Evolutionary conservation across 352 stramenopile species (phyloP), one percentile per base, ranked within the genome.

Genomic region (Phytophthora ramorum): DNA sequence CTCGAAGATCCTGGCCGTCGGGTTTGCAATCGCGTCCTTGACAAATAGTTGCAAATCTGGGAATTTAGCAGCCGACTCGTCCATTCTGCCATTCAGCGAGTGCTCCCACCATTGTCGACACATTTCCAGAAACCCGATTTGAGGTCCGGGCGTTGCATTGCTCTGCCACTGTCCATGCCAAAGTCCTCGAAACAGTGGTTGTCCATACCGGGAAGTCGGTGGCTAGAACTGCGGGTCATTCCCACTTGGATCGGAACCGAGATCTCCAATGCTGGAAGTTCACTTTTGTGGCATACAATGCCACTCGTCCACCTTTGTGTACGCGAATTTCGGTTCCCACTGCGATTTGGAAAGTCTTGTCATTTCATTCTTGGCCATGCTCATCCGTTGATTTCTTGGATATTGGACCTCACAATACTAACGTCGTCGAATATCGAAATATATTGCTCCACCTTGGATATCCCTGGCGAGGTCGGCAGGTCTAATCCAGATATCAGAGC

Each of bases 91-190:
- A 40, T 83, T 74, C 20, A 85, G 35, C 24, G 72, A 66, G 58
- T 73, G 63, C 22, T 81, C 64, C 77, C 77, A 85, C 75, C 77
- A 85, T 43, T 81, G 64, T 6, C 58, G 56, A 56, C 77, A 85
- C 55, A 83, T 63, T 28, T 83, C 77, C n/a, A 85, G 50, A 43
- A 85, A 85, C 6, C 77, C 77, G 19, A 85, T 46, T 41, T 79
- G 77, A 0, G 77, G 76, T 12, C 71, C 76, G 2, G 76, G 76
- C 1, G 57, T 78, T 20, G 76, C 76, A 37, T 79, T 41, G 61
- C 83, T 78, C 14, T 74, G 77, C 77, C 75, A 85, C n/a, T n/a
- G n/a, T n/a, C n/a, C 22, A 24, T 24, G 22, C 22, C 22, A 24
- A 24, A 24, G 22, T 24, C 22, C 22, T 1, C 22, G 22, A 24